Evolutionary conservation across 1,139 yeast species (phyloP), one percentile per base, ranked within the genome.

Genomic region (Nadsonia commutata): DNA sequence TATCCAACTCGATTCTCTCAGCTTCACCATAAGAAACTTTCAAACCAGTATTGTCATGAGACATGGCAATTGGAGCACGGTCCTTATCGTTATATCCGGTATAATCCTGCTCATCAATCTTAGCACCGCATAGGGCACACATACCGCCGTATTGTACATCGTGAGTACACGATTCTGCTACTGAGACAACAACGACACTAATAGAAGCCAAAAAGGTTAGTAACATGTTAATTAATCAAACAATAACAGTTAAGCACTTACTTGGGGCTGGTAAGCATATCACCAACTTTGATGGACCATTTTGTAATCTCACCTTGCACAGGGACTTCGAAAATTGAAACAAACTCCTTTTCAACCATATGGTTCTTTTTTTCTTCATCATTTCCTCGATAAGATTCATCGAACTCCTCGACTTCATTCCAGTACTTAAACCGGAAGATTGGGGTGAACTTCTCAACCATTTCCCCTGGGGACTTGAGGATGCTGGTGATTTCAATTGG

Each of bases 141-240:
- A 90, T 67, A 0, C 98, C 98, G 17, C 94, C 95, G 56, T 81
- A 90, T 53, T 90, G 96, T n/a, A 93, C 90, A 1, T 93, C 77
- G 59, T 90, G 99, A 9, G 85, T 71, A 56, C 99, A 90, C 0
- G 94, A 88, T 57, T 93, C 96, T 40, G 67, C 61, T 16, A 90
- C 70, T 40, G 69, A 64, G 37, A 78, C 71, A 21, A 86, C 64
- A 18, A 42, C 33, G n/a, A 27, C 33, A 13, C 13, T 27, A 22
- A 22, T 7, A 22, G 27, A 22, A 11, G 18, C 6, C n/a, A 20
- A 20, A 18, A 19, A 1, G 17, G n/a, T 33, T 16, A 16, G 27
- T 3, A 20, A 38, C 22, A 38, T 17, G 13, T 16, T 3, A 9
- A 7, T 23, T 20, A 4, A 4, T 18, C 13, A 3, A 37, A 37